Conservation (phyloP, 768 basidiomycete genomes). For the Pisolithus tinctorius region DNA sequence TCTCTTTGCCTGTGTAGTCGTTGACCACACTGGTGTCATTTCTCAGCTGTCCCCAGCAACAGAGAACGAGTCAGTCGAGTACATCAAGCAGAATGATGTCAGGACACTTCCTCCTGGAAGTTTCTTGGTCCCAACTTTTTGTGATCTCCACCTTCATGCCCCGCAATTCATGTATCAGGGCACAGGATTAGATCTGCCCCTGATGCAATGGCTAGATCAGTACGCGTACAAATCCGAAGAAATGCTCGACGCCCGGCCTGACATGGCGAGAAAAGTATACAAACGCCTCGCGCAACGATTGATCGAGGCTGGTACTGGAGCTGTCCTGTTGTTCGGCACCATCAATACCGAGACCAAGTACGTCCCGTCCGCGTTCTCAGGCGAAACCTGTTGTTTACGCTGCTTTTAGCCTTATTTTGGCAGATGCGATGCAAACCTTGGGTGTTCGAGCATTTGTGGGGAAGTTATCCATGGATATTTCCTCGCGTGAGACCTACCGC, state of each 20-base stretch:
- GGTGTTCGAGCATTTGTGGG: slow-evolving; percentile 83
- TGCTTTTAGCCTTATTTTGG: slow-evolving; percentile 61
- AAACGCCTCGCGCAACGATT: slow-evolving; percentile 57
- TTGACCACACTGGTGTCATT: slow-evolving; percentile 41
- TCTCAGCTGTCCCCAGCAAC: slow-evolving; percentile 37
- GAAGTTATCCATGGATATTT: slow-evolving; percentile 87
- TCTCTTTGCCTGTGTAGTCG: slow-evolving; percentile 16
- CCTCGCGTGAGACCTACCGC: slow-evolving; percentile 61
- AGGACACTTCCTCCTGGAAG: slow-evolving; percentile 42
- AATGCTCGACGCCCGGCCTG: slow-evolving; percentile 53
- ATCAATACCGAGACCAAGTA: slow-evolving; percentile 81
- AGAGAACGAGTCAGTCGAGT: slow-evolving; percentile 28
- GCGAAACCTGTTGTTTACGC: not conserved
- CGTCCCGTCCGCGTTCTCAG: slow-evolving; percentile 13
- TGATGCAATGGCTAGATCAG: slow-evolving; percentile 78
- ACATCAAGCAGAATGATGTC: slow-evolving; percentile 18
- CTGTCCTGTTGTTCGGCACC: slow-evolving; percentile 77
- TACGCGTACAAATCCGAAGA: slow-evolving; percentile 85
- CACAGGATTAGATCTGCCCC: slow-evolving; percentile 74
- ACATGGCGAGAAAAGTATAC: slow-evolving; percentile 64
- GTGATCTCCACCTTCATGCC: slow-evolving; percentile 81
- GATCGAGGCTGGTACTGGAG: slow-evolving; percentile 68
- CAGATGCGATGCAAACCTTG: slow-evolving; percentile 59
- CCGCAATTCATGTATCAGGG: slow-evolving; percentile 89
- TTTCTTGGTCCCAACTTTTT: slow-evolving; percentile 75